phyloP scores from a whole-genome alignment of 352 stramenopile species.

The Thraustochytrium striatum region DNA sequence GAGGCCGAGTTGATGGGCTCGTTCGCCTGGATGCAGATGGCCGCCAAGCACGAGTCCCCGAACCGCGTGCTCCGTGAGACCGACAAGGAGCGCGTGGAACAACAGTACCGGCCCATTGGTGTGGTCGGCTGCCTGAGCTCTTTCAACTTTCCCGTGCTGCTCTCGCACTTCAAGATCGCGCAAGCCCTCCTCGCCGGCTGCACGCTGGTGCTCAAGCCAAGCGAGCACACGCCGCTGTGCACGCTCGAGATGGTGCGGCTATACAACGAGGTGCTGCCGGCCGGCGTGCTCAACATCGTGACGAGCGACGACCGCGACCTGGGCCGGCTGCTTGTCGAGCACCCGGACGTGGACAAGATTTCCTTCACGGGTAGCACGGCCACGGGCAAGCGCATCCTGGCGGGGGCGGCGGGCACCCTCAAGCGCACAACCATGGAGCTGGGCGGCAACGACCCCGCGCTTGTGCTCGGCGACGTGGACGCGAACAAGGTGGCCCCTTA shows the following conservation, averaged over 20 bases:
- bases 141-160: slow-evolving; percentile 93
- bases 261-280: slow-evolving; percentile 61
- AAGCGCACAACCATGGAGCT: slow-evolving; percentile 73
- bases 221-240: slow-evolving; percentile 82
- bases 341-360: slow-evolving; percentile 74
- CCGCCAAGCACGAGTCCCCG: neutral
- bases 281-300: slow-evolving; percentile 61
- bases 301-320: slow-evolving; percentile 54
- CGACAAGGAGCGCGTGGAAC: slow-evolving; percentile 5
- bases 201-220: slow-evolving; percentile 91
- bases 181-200: slow-evolving; percentile 84
- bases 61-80: neutral
- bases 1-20: slow-evolving; percentile 54
- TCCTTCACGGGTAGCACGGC: slow-evolving; percentile 80
- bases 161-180: slow-evolving; percentile 71
- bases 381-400: slow-evolving; percentile 74
- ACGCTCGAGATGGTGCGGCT: slow-evolving; percentile 70
- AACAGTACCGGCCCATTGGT: slow-evolving; percentile 75
- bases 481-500: slow-evolving; percentile 65
- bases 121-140: slow-evolving; percentile 89
- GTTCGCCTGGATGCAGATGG: neutral
- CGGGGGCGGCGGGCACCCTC: slow-evolving; percentile 61
- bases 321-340: slow-evolving; percentile 53
- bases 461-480: slow-evolving; percentile 77
- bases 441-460: slow-evolving; percentile 73